Evolutionary conservation across 257 asterid species (phyloP).

Genomic region (Solanum clarkiae): DNA sequence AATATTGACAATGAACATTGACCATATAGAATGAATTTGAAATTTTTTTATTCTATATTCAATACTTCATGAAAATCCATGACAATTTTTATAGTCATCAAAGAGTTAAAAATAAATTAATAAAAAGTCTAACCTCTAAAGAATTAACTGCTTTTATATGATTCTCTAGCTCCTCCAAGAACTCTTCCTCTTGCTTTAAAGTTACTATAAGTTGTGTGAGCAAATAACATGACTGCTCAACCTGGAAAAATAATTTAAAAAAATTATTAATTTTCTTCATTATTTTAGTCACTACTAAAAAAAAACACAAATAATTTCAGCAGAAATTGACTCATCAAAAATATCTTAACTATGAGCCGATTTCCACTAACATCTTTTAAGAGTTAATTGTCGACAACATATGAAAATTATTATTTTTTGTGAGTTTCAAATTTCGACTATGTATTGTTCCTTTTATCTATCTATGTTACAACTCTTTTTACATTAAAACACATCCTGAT

Average conservation of each 20-base stretch:
- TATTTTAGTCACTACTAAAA: background rate
- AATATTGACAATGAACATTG: background rate
- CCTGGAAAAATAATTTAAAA: constrained; percentile 9
- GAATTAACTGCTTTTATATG: constrained; percentile 12
- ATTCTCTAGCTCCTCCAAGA: constrained; percentile 26
- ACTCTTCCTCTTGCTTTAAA: constrained; percentile 31
- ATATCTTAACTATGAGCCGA: background rate
- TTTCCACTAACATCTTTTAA: background rate
- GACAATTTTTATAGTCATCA: background rate
- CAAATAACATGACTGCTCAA: constrained; percentile 42
- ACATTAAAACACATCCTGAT: background rate
- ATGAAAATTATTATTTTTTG: too few relatives aligned
- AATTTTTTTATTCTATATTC: background rate
- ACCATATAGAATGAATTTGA: background rate
- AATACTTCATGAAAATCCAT: background rate
- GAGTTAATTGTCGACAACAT: too few relatives aligned
- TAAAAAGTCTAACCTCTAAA: constrained; percentile 26
- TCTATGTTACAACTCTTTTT: too few relatives aligned
- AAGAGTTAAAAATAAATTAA: background rate
- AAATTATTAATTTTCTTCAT: background rate
- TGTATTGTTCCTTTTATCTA: background rate
- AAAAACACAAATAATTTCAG: background rate
- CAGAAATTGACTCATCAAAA: background rate
- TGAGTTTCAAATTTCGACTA: background rate
- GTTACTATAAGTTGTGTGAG: constrained; percentile 43